Percentiles rank a stretch among this genome's conserved stretches.
phyloP scores from a whole-genome alignment of 495 filamentous ascomycete species.

The Apiosordaria backusii region DNA sequence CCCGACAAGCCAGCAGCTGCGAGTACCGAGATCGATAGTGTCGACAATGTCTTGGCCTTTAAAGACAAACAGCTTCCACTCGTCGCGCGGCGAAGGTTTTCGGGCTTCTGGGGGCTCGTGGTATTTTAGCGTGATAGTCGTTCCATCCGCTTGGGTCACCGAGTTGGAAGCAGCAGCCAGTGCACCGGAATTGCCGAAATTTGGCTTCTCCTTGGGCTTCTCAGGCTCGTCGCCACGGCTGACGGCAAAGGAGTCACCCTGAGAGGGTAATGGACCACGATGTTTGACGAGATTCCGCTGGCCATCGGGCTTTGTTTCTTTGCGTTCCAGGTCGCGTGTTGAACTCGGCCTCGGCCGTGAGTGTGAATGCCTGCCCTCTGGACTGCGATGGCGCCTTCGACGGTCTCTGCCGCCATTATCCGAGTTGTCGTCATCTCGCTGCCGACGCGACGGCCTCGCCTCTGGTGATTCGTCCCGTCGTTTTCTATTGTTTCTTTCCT shows the following conservation, averaged over 20 bases:
- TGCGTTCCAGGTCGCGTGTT: conserved; percentile 15
- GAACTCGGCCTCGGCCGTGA: conserved; percentile 2
- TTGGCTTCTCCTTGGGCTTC: conserved; percentile 81
- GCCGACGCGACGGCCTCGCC: conserved; percentile 9
- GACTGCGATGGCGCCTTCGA: conserved; percentile 8
- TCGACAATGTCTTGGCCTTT: conserved; percentile 76
- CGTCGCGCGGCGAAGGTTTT: conserved; percentile 71
- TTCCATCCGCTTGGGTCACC: conserved; percentile 62
- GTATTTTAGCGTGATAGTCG: conserved; percentile 80
- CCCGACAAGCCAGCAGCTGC: conserved; percentile 89
- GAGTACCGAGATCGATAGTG: conserved; percentile 67
- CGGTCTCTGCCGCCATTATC: conserved; percentile 11
- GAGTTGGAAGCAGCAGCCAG: conserved; percentile 89
- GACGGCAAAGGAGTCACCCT: conserved; percentile 62
- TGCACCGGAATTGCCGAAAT: conserved; percentile 73
- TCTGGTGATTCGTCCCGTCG: conserved; percentile 10
- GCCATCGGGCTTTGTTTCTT: conserved; percentile 16
- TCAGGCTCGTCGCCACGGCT: conserved; percentile 48
- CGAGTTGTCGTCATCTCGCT: conserved; percentile 13
- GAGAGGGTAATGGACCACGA: conserved; percentile 63
- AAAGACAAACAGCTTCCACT: conserved; percentile 92
- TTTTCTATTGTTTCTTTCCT: conserved; percentile 16
- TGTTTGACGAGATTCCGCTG: conserved; percentile 34
- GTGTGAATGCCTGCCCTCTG: conserved; percentile 12
- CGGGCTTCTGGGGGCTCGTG: conserved; percentile 91